Evolutionary conservation across 1,284 basidiomycete species (phyloP), one percentile per base, ranked within the genome.

Genomic region (Wolfiporia cocos): DNA sequence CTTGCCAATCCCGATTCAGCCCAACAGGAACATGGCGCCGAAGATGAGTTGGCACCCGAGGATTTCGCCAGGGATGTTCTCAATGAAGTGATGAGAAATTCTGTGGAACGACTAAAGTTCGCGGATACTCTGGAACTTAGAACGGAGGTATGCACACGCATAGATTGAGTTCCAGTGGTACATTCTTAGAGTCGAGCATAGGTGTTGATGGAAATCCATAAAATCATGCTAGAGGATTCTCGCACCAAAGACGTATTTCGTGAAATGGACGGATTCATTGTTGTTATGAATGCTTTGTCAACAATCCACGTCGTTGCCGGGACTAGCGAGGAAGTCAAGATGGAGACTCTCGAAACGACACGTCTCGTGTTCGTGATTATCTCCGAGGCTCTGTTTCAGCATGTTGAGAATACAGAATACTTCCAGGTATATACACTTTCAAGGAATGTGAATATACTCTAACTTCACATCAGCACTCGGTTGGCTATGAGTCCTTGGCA

Each of bases 231-330:
- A 12, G 73, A 81, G 55, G 76, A 82, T 48, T 55, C 68, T 6
- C 66, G 63, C 41, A 84, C 84, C 7, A 85, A 81, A 58, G 79
- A 83, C 43, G 77, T 82, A 6, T 90, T 90, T 59, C 71, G 85
- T 6, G 83, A 87, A 54, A 68, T 84, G 55, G 87, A 90, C 49
- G 87, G 87, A 1, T 88, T 88, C 54, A 65, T 89, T 18, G 71
- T 78, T 14, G 64, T 87, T 32, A 78, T 87, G 63, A 84, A 75
- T 50, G 70, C 81, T 22, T 65, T 90, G 3, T 83, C 83, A 1
- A 76, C 76, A 2, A 60, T 80, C 1, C 66, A 69, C 37, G 62
- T 65, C 1, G 50, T 55, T 11, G n/a, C 18, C 24, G 22, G 22
- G 4, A 18, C 66, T 5, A 64, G 65, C 28, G 70, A 70, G 22